These are phyloP conservation scores for Cladophialophora carrionii DNA, from an alignment of 2,329 filamentous ascomycete genomes.

Conservation along the genomic window DNA sequence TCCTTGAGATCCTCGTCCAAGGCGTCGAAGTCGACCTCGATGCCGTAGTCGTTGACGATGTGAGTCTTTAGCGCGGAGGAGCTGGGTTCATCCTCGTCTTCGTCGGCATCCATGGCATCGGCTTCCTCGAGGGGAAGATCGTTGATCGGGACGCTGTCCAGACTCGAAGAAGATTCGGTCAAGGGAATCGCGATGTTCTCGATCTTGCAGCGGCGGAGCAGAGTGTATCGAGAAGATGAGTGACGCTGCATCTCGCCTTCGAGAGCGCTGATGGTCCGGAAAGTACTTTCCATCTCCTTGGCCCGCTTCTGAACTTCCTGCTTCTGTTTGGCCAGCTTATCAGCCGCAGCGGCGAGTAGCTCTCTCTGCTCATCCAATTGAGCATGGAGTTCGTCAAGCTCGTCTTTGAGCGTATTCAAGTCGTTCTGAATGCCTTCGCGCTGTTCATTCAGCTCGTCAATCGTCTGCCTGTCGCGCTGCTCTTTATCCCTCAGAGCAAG, in stretches of 20 bases:
- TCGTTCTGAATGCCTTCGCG: conserved; percentile 74
- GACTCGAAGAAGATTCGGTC: conserved; percentile 65
- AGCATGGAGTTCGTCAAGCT: conserved; percentile 75
- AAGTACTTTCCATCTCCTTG: conserved; percentile 75
- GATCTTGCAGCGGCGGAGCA: conserved; percentile 86
- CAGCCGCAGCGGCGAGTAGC: conserved; percentile 69
- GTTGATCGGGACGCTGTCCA: conserved; percentile 86
- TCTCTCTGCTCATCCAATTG: conserved; percentile 70
- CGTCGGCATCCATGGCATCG: conserved; percentile 92
- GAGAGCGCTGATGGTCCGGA: conserved; percentile 75
- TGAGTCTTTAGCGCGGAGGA: conserved; percentile 57
- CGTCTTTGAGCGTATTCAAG: conserved; percentile 72
- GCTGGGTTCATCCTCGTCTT: conserved; percentile 63
- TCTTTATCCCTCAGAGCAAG: conserved; percentile 68
- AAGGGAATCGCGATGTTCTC: conserved; percentile 90
- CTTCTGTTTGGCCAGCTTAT: conserved; percentile 77
- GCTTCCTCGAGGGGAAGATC: conserved; percentile 76
- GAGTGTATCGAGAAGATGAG: conserved; percentile 77
- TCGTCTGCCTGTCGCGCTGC: conserved; percentile 67
- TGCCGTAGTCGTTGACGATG: conserved; percentile 77
- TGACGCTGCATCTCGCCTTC: conserved; percentile 86
- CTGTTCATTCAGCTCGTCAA: conserved; percentile 70
- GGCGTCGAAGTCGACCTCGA: conserved; percentile 80
- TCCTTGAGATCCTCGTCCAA: conserved; percentile 81
- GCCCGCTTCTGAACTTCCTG: conserved; percentile 79